phyloP scores from a whole-genome alignment of 2,329 filamentous ascomycete species.

The Fusarium buxicola region DNA sequence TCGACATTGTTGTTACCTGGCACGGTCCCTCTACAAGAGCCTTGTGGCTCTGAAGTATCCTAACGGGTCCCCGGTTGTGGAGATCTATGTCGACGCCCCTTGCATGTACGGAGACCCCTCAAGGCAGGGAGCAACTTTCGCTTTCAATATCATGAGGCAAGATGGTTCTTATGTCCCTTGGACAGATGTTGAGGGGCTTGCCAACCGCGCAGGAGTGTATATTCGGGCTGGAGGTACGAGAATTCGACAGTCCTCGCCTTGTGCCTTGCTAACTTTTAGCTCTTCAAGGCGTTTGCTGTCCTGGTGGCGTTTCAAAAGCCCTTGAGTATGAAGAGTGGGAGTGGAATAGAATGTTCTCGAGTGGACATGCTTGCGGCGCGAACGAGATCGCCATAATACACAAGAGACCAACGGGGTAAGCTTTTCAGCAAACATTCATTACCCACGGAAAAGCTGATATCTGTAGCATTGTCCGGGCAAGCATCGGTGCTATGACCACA shows the following conservation, averaged over 20 bases:
- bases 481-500: constrained; percentile 72
- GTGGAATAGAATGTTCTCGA: constrained; percentile 64
- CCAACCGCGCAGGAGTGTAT: constrained; percentile 67
- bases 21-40: constrained; percentile 59
- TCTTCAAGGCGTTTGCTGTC: constrained; percentile 59
- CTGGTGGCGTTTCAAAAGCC: constrained; percentile 59
- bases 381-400: constrained; percentile 65
- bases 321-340: constrained; percentile 65
- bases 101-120: constrained; percentile 60
- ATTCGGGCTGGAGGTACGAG: constrained; percentile 64
- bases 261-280: background rate
- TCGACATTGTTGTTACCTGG: constrained; percentile 66
- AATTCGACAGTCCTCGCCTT: no score
- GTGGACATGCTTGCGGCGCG: constrained; percentile 68
- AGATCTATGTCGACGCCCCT: constrained; percentile 65
- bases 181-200: constrained; percentile 67
- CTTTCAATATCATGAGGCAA: constrained; percentile 69
- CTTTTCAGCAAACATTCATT: background rate
- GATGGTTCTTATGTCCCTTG: constrained; percentile 67
- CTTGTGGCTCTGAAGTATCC: constrained; percentile 62
- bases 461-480: constrained; percentile 67
- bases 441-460: constrained; percentile 11
- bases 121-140: constrained; percentile 70
- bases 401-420: constrained; percentile 65
- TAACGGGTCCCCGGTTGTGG: constrained; percentile 64